Base-by-base conservation (phyloP, 2,329 filamentous ascomycete genomes). In the Alternaria solani region DNA sequence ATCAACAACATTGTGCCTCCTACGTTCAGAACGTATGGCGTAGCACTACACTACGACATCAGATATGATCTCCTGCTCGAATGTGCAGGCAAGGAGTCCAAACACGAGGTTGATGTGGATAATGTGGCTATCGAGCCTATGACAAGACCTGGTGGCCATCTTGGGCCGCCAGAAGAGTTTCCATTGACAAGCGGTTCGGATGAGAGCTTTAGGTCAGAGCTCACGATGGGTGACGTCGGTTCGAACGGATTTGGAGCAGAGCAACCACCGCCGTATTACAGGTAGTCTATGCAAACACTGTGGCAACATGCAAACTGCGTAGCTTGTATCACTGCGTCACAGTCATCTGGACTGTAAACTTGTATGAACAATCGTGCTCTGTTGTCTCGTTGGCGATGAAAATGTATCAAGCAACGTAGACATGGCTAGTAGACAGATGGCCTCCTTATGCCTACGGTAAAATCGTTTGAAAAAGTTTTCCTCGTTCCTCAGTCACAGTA, bases 1-100 rank as follows among this genome's bases (percentile, higher is more conserved):
- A 61, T 70, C 51, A 69, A 56, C 53, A 61, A 46, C 5, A 49
- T 62, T 16, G 59, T 70, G 7, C 62, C 63, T 4, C 67, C 70
- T 4, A 62, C 62, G 1, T 72, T 72, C 32, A 62, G 53, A 20
- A 69, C 68, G 9, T 71, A 71, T 23, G 61, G 64, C 4, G 32
- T 71, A 1, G 61, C 64, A 6, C 38, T 66, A 16, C 42, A 36
- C 5, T 71, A 72, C 38, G 62, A 64, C 36, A 51, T 72, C 36
- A 59, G 51, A 25, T 66, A 67, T 12, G 60, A 64, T n/a, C 20
- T 71, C 9, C 49, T 68, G 34, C 44, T 72, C 5, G 66, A 64
- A 12, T 68, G 68, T 26, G 67, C 49, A 5, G 67, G 66, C 7
- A 68, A 64, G 44, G 60, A 66, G 55, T 68, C 61, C 20, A 66